These are phyloP conservation scores for Saussurea involucrata DNA, from an alignment of 129 eudicot species.

Conservation along the genomic window DNA sequence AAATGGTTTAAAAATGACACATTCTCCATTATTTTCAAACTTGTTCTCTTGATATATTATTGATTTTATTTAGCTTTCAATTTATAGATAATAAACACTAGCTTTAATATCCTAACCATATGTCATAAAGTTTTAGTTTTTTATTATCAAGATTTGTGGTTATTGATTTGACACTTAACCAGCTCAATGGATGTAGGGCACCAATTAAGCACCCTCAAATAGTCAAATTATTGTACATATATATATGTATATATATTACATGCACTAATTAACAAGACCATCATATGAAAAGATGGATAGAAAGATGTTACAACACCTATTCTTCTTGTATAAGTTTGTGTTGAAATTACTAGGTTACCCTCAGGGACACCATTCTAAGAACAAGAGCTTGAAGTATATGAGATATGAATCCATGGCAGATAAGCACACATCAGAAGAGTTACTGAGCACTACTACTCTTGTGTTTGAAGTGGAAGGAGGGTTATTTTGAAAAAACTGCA, in stretches of 20 bases:
- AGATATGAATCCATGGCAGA: constrained; percentile 28
- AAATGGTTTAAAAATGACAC: constrained; percentile 16
- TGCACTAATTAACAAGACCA: background rate
- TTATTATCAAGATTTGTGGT: background rate
- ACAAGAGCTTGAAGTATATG: constrained; percentile 18
- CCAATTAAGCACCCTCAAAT: constrained; percentile 7
- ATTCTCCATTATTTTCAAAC: constrained; percentile 7
- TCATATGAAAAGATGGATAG: constrained; percentile 20
- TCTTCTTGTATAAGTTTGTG: constrained; percentile 23
- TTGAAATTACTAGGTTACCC: constrained; percentile 32
- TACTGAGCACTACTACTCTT: constrained; percentile 15
- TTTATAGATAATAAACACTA: background rate
- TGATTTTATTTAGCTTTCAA: background rate
- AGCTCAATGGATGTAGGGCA: constrained; percentile 11
- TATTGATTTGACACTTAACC: constrained; percentile 17
- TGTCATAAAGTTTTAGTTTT: background rate
- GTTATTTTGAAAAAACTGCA: too few relatives aligned
- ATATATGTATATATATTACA: constrained; percentile 20
- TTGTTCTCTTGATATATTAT: too few relatives aligned
- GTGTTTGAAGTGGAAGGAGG: constrained; percentile 45
- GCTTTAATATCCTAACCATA: background rate
- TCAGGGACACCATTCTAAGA: constrained; percentile 26
- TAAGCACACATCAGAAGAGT: constrained; percentile 21
- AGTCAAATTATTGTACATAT: background rate
- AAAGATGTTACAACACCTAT: constrained; percentile 21